These are phyloP conservation scores for Candida maesae DNA, from an alignment of 805 yeast species.

Conservation along the genomic window DNA sequence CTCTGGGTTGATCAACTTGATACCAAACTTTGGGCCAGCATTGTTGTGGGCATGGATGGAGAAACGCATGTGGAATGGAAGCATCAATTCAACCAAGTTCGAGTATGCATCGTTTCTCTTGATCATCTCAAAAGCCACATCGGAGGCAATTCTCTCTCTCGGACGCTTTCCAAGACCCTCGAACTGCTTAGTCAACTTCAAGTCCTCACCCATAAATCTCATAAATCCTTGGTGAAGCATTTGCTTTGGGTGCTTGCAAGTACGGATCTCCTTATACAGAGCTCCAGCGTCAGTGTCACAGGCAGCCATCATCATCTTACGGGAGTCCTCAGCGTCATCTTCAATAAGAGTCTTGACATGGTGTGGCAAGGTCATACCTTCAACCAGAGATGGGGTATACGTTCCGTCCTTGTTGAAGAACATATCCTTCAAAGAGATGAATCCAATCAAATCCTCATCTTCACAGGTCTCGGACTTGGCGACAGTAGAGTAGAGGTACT, in stretches of 20 bases:
- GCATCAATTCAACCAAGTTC: conserved; percentile 53
- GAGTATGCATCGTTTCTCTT: conserved; percentile 63
- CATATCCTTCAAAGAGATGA: conserved; percentile 39
- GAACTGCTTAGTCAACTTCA: conserved; percentile 39
- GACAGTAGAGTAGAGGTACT: conserved; percentile 36
- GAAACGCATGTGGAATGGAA: conserved; percentile 56
- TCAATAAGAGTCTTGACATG: conserved; percentile 38
- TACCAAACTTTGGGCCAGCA: conserved; percentile 57
- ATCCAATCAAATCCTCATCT: conserved; percentile 32
- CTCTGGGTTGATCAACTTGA: conserved; percentile 41
- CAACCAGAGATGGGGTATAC: conserved; percentile 30
- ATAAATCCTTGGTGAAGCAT: conserved; percentile 54
- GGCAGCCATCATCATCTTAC: conserved; percentile 40
- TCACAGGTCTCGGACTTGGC: conserved; percentile 26
- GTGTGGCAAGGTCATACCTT: conserved; percentile 30
- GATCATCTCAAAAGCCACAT: conserved; percentile 62
- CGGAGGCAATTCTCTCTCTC: conserved; percentile 47
- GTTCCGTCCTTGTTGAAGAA: conserved; percentile 31
- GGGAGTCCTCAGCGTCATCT: conserved; percentile 34
- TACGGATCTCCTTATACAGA: conserved; percentile 53
- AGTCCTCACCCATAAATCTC: conserved; percentile 57
- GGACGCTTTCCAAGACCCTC: conserved; percentile 36
- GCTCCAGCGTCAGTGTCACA: conserved; percentile 54
- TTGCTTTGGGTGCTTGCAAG: conserved; percentile 52
- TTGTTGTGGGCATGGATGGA: conserved; percentile 62